phyloP scores from a whole-genome alignment of 495 filamentous ascomycete species.

The Aspergillus sclerotioniger region DNA sequence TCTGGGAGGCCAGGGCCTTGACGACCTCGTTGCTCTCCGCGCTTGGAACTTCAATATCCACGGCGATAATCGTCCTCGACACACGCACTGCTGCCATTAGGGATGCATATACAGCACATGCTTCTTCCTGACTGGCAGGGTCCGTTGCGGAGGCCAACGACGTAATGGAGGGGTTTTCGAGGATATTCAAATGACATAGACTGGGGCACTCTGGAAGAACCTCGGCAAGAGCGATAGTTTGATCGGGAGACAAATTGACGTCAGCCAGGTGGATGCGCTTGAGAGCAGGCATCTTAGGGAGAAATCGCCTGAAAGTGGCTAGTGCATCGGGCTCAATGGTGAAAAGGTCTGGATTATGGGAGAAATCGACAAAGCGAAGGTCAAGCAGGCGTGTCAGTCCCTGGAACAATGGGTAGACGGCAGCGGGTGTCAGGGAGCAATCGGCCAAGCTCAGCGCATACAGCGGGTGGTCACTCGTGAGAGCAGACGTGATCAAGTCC shows the following conservation, averaged over 20 bases:
- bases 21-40: slow-evolving; percentile 80
- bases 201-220: slow-evolving; percentile 80
- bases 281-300: slow-evolving; percentile 75
- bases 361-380: slow-evolving; percentile 87
- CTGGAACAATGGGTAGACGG: slow-evolving; percentile 73
- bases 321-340: slow-evolving; percentile 70
- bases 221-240: slow-evolving; percentile 86
- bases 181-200: slow-evolving; percentile 81
- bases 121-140: slow-evolving; percentile 81
- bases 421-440: slow-evolving; percentile 72
- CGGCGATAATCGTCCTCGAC: slow-evolving; percentile 75
- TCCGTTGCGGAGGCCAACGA: slow-evolving; percentile 65
- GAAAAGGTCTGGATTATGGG: slow-evolving; percentile 83
- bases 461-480: slow-evolving; percentile 62
- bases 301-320: slow-evolving; percentile 71
- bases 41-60: slow-evolving; percentile 87
- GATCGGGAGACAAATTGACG: slow-evolving; percentile 79
- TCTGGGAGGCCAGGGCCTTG: slow-evolving; percentile 87
- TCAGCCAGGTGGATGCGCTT: slow-evolving; percentile 87
- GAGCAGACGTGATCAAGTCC: slow-evolving; percentile 59
- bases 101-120: slow-evolving; percentile 89
- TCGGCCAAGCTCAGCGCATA: slow-evolving; percentile 85
- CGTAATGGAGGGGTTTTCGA: slow-evolving; percentile 75
- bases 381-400: slow-evolving; percentile 66
- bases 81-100: slow-evolving; percentile 86